phyloP scores from a whole-genome alignment of 2,329 filamentous ascomycete genomes.

The Aurifilum marmelostoma region DNA sequence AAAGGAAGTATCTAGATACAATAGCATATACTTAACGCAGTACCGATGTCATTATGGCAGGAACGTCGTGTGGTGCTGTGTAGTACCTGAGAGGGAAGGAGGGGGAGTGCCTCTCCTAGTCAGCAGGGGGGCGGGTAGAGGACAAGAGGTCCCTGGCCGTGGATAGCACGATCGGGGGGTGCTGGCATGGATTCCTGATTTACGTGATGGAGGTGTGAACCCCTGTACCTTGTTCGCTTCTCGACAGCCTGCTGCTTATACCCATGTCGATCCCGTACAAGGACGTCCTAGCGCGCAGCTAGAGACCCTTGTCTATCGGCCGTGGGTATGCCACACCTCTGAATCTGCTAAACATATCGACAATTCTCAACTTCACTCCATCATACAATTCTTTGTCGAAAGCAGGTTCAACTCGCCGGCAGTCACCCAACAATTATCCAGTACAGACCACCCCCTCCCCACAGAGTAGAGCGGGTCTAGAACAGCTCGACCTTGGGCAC shows the following conservation, averaged over 20 bases:
- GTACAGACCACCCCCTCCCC: background rate
- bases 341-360: constrained; percentile 10
- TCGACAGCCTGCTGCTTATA: background rate
- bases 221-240: constrained; percentile 3
- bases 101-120: background rate
- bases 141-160: background rate
- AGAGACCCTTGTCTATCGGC: constrained; percentile 25
- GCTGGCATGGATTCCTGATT: background rate
- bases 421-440: background rate
- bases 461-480: constrained; percentile 3
- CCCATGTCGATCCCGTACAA: constrained; percentile 16
- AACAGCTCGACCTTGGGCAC: constrained; percentile 8
- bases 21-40: background rate
- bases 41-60: no score
- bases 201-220: background rate
- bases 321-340: constrained; percentile 22
- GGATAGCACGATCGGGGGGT: background rate
- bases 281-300: constrained; percentile 25
- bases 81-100: background rate
- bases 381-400: background rate
- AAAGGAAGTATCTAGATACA: background rate
- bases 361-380: background rate
- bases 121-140: background rate
- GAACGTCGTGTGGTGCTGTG: background rate
- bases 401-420: constrained; percentile 1